Evolutionary conservation across 495 filamentous ascomycete species (phyloP).

Genomic region (Trichoderma asperelloides): DNA sequence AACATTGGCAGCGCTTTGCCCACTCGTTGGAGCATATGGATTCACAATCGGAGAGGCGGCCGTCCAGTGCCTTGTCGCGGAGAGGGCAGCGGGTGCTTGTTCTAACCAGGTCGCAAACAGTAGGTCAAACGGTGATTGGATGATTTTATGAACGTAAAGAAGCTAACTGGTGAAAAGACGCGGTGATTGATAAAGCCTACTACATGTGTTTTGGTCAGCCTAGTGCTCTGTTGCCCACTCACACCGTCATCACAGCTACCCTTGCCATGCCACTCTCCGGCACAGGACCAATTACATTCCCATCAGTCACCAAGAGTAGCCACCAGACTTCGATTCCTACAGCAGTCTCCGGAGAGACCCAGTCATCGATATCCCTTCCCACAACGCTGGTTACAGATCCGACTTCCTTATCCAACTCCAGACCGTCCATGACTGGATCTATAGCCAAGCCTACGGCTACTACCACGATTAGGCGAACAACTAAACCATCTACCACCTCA

Average conservation of each 20-base stretch:
- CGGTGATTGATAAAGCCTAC: constrained; percentile 35
- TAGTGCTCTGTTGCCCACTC: constrained; percentile 48
- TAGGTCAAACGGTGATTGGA: constrained; percentile 12
- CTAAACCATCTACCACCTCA: constrained; percentile 27
- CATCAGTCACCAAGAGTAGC: constrained; percentile 13
- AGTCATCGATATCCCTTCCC: constrained; percentile 12
- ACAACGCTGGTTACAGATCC: constrained; percentile 14
- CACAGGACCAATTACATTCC: constrained; percentile 17
- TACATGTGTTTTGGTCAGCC: constrained; percentile 48
- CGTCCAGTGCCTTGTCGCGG: constrained; percentile 50
- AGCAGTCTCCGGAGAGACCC: constrained; percentile 12
- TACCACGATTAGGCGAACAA: constrained; percentile 7
- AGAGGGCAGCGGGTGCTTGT: constrained; percentile 33
- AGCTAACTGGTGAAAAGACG: constrained; percentile 15
- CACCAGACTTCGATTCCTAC: constrained; percentile 12
- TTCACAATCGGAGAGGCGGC: constrained; percentile 64
- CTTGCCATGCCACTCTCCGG: constrained; percentile 30
- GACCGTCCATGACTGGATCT: constrained; percentile 4
- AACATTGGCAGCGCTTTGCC: background rate
- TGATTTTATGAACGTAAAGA: background rate
- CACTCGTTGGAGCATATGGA: constrained; percentile 34
- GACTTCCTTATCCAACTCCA: constrained; percentile 5
- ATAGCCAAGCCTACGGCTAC: constrained; percentile 8
- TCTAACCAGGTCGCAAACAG: background rate
- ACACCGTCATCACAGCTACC: constrained; percentile 52